Evolutionary conservation across 2,329 filamentous ascomycete genomes (phyloP).

Genomic region (Botryotinia narcissicola): DNA sequence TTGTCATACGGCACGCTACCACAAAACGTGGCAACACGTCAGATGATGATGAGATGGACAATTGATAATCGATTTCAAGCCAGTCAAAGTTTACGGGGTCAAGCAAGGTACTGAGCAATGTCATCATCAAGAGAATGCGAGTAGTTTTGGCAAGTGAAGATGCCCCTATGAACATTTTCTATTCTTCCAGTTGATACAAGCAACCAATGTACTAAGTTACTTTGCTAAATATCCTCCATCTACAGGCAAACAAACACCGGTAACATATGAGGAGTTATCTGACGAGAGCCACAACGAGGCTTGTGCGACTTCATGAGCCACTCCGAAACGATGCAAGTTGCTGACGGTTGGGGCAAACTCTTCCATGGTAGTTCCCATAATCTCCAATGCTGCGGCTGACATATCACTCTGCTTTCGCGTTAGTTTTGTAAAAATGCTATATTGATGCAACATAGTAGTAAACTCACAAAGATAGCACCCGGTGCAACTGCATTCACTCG

Average conservation of each 20-base stretch:
- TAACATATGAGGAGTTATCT: constrained; percentile 35
- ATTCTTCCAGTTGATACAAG: neutral
- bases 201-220: neutral
- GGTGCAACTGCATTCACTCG: constrained; percentile 40
- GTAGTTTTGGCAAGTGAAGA: no score
- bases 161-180: neutral
- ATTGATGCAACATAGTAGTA: constrained; percentile 49
- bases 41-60: neutral
- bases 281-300: constrained; percentile 41
- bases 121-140: neutral
- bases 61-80: neutral
- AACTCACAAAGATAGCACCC: constrained; percentile 37
- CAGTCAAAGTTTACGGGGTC: neutral
- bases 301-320: constrained; percentile 19
- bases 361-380: constrained; percentile 45
- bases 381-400: constrained; percentile 41
- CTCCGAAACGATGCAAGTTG: constrained; percentile 13
- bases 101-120: neutral
- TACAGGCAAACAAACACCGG: constrained; percentile 32
- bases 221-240: constrained; percentile 32
- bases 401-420: constrained; percentile 37
- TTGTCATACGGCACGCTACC: neutral
- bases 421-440: constrained; percentile 39
- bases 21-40: neutral
- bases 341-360: constrained; percentile 43